Base-by-base conservation (phyloP, 2,329 filamentous ascomycete species). In the Sporothrix inflata region DNA sequence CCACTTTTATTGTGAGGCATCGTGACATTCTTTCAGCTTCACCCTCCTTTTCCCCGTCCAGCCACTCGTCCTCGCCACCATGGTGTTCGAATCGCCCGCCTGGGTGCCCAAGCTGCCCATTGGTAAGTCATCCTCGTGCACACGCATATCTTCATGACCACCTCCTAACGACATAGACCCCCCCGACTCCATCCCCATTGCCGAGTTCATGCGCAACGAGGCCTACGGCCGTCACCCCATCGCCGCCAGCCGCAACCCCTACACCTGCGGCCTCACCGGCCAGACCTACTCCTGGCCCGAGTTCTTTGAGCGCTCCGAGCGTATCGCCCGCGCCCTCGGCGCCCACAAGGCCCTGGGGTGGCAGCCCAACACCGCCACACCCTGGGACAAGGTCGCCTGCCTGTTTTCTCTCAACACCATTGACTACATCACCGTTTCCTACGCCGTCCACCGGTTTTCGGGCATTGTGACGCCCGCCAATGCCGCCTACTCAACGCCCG, bases 201-300 rank as follows among this genome's bases (percentile, higher is more conserved):
- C 87, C 75, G 89, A 95, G 69, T 97, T 97, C 81, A 90, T 97
- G 83, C 87, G 90, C 74, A 87, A 90, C 76, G 92, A 95, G 76
- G 82, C 85, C 61, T 87, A 93, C 77, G 92, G 92, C 47, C 88
- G 93, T 63, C 81, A 84, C 69, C 85, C 92, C 11, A 81, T 92
- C 9, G 84, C 86, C 42, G 84, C 88, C 74, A 91, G 93, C 24
- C 73, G 73, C 60, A 74, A 76, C 40, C 76, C 76, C 14, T 78
- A 74, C 74, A 77, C 76, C 30, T 78, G 77, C 63, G 76, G 76
- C 61, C 71, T 78, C 8, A 75, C 76, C 4, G 77, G 76, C 55
- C 73, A 66, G 45, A 66, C 77, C 1, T 74, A 74, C 71, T 69
- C 53, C 42, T 73, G 72, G 65, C 2, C 63, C 16, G 73, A 77